These are phyloP conservation scores for Pestalotiopsis fici DNA, from an alignment of 2,329 filamentous ascomycete species.

Conservation along the genomic window DNA sequence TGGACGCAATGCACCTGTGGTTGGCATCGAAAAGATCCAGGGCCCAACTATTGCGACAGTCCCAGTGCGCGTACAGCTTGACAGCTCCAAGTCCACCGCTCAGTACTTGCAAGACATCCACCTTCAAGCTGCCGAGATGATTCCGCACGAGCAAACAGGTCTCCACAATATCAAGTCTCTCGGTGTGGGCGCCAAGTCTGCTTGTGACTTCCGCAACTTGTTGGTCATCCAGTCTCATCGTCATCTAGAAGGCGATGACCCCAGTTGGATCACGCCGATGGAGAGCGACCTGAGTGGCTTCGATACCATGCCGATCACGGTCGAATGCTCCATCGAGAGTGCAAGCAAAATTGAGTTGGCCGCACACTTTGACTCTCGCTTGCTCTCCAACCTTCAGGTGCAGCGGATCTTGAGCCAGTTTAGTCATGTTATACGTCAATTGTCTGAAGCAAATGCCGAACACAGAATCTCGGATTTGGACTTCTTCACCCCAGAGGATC, in stretches of 20 bases:
- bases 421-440: conserved; percentile 12
- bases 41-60: conserved; percentile 40
- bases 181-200: background rate
- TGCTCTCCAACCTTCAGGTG: conserved; percentile 9
- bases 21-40: conserved; percentile 17
- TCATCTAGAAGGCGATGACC: background rate
- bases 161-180: conserved; percentile 9
- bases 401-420: conserved; percentile 12
- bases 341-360: background rate
- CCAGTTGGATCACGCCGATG: background rate
- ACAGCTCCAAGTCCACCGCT: conserved; percentile 25
- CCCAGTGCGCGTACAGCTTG: conserved; percentile 36
- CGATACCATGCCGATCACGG: conserved; percentile 1
- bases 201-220: conserved; percentile 28
- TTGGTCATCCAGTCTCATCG: conserved; percentile 34
- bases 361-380: background rate
- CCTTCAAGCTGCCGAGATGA: conserved; percentile 36
- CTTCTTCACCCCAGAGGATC: conserved; percentile 11
- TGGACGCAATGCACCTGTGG: conserved; percentile 28
- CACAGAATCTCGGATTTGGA: conserved; percentile 11
- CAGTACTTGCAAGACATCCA: conserved; percentile 12
- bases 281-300: background rate
- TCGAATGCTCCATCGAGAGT: conserved; percentile 6
- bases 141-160: conserved; percentile 47
- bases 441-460: conserved; percentile 3